Conservation (phyloP, 805 yeast species). For the Nakazawaea siamensis region DNA sequence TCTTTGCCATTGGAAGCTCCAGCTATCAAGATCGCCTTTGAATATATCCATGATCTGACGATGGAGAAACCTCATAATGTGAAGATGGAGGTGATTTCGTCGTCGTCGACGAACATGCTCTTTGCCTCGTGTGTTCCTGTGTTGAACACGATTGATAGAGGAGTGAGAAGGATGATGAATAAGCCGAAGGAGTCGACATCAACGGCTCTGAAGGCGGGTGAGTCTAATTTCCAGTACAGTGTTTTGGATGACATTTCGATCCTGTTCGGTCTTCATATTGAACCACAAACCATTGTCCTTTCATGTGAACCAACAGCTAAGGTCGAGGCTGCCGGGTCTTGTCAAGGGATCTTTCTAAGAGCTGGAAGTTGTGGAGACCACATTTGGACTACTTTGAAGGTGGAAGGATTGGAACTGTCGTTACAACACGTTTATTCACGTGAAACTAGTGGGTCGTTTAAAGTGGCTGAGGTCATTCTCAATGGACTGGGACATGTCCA, state of each 20-base stretch:
- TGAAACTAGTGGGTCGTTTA: slow-evolving; percentile 72
- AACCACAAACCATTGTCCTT: slow-evolving; percentile 64
- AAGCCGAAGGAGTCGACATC: slow-evolving; percentile 13
- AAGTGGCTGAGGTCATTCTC: slow-evolving; percentile 36
- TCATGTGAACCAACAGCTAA: slow-evolving; percentile 94
- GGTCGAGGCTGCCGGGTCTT: slow-evolving; percentile 77
- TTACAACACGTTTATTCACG: slow-evolving; percentile 88
- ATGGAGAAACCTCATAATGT: slow-evolving; percentile 34
- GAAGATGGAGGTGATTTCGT: slow-evolving; percentile 46
- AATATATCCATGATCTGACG: slow-evolving; percentile 34
- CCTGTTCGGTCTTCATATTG: slow-evolving; percentile 55
- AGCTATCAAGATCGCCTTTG: slow-evolving; percentile 49
- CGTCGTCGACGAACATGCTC: slow-evolving; percentile 65
- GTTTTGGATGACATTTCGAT: slow-evolving; percentile 51
- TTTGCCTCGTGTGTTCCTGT: slow-evolving; percentile 77
- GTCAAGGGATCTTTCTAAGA: slow-evolving; percentile 57
- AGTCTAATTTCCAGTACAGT: not conserved
- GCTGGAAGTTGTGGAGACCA: slow-evolving; percentile 40
- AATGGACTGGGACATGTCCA: slow-evolving; percentile 40
- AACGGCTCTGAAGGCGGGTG: not conserved
- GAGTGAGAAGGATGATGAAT: slow-evolving; percentile 40
- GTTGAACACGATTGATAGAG: slow-evolving; percentile 46
- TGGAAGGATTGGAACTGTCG: slow-evolving; percentile 57
- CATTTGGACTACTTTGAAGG: slow-evolving; percentile 26
- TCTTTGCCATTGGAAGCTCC: slow-evolving; percentile 69